Conservation (phyloP, 805 yeast genomes). For the Ogataea parapolymorpha region DNA sequence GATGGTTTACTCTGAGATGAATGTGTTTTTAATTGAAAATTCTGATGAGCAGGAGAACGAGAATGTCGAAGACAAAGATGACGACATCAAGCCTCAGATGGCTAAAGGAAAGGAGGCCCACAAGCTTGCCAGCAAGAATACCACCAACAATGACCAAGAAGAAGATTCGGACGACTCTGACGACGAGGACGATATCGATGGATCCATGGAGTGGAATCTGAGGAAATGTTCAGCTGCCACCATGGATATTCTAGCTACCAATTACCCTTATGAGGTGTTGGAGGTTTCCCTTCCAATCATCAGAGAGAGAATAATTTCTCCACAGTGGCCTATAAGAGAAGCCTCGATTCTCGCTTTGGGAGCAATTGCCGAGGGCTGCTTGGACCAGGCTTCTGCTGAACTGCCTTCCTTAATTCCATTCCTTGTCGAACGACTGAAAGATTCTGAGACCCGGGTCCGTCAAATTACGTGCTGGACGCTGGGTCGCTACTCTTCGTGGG, state of each 20-base stretch:
- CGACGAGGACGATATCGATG: slow-evolving; percentile 67
- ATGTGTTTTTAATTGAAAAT: slow-evolving; percentile 58
- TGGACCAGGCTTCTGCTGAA: slow-evolving; percentile 64
- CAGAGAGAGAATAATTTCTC: slow-evolving; percentile 63
- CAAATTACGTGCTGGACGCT: slow-evolving; percentile 96
- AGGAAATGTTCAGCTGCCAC: slow-evolving; percentile 95
- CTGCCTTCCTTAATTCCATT: slow-evolving; percentile 82
- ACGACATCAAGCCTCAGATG: slow-evolving; percentile 81
- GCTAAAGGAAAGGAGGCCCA: slow-evolving; percentile 58
- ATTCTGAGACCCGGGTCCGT: slow-evolving; percentile 77
- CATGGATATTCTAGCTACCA: slow-evolving; percentile 72
- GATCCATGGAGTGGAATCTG: slow-evolving; percentile 78
- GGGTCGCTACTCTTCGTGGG: slow-evolving; percentile 82
- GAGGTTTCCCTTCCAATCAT: slow-evolving; percentile 68
- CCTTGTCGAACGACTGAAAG: slow-evolving; percentile 73
- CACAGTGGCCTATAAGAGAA: slow-evolving; percentile 87
- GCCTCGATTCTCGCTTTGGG: slow-evolving; percentile 94
- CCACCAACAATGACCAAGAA: slow-evolving; percentile 21
- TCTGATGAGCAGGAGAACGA: slow-evolving; percentile 76
- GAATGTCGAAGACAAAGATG: slow-evolving; percentile 72
- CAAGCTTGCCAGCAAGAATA: slow-evolving; percentile 18
- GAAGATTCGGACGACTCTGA: slow-evolving; percentile 52
- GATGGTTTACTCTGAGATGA: slow-evolving; percentile 88
- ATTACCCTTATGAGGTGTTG: slow-evolving; percentile 65
- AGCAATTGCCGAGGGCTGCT: slow-evolving; percentile 88